These are phyloP conservation scores for Protea cynaroides DNA, from an alignment of 164 flowering plant species.

Conservation along the genomic window DNA sequence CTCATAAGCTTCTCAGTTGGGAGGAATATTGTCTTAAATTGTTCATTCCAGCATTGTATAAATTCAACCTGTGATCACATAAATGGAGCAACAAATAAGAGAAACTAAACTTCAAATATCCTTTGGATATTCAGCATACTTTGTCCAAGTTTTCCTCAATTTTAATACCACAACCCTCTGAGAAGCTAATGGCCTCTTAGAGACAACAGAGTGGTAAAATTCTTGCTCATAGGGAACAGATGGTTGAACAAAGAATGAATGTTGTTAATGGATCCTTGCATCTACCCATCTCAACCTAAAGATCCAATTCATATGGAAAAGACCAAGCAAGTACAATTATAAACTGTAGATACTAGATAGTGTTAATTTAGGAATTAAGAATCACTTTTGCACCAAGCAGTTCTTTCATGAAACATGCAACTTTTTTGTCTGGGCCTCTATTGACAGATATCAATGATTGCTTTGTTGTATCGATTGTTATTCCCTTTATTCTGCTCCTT, in stretches of 20 bases:
- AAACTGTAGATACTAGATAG: too few relatives aligned
- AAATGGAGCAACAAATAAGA: too few relatives aligned
- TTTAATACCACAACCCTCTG: too few relatives aligned
- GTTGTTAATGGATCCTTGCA: constrained; percentile 93
- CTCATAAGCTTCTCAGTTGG: not conserved
- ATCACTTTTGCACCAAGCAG: constrained; percentile 77
- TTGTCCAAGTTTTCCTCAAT: too few relatives aligned
- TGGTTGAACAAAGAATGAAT: constrained; percentile 87
- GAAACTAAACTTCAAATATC: too few relatives aligned
- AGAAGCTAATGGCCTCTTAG: too few relatives aligned
- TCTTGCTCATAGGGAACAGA: constrained; percentile 84
- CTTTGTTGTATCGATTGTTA: too few relatives aligned
- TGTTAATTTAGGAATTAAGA: too few relatives aligned
- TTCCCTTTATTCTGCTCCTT: not conserved
- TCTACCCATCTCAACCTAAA: constrained; percentile 89
- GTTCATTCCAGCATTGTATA: not conserved
- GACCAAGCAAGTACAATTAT: too few relatives aligned
- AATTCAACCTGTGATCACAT: too few relatives aligned
- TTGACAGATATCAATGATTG: constrained; percentile 78
- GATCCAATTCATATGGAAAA: not conserved
- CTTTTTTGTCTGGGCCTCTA: constrained; percentile 78
- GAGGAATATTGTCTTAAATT: not conserved
- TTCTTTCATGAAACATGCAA: constrained; percentile 69
- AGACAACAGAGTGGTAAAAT: constrained; percentile 67
- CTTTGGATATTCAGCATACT: too few relatives aligned